These are phyloP conservation scores for Catunica adiposa DNA, from an alignment of 2,329 filamentous ascomycete species.

Conservation along the genomic window DNA sequence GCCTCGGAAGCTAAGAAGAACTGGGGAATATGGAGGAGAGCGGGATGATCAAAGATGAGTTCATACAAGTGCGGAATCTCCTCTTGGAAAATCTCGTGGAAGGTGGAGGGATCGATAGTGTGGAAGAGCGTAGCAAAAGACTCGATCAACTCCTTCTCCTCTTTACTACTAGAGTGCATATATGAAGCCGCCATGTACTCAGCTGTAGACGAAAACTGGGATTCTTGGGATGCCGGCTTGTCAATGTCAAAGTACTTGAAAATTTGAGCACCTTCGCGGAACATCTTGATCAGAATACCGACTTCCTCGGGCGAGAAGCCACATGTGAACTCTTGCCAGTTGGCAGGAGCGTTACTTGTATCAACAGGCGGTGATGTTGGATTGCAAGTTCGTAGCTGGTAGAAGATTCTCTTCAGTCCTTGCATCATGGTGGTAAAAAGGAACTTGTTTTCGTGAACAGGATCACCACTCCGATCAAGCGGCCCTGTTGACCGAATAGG, in stretches of 20 bases:
- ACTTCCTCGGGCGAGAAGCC: constrained; percentile 97
- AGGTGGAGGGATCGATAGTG: constrained; percentile 93
- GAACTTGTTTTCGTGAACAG: constrained; percentile 93
- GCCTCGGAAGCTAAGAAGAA: constrained; percentile 98
- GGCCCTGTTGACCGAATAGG: constrained; percentile 71
- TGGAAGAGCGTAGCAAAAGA: constrained; percentile 98
- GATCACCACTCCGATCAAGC: constrained; percentile 73
- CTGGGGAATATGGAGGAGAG: constrained; percentile 85
- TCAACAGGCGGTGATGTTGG: constrained; percentile 45
- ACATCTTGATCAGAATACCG: constrained; percentile 87
- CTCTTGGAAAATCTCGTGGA: constrained; percentile 95
- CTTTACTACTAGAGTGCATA: constrained; percentile 82
- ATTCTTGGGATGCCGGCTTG: constrained; percentile 32
- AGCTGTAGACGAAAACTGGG: constrained; percentile 42
- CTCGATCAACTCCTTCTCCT: constrained; percentile 93
- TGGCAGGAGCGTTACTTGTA: constrained; percentile 57
- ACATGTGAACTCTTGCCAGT: constrained; percentile 91
- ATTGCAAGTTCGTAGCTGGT: constrained; percentile 84
- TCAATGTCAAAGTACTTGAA: constrained; percentile 96
- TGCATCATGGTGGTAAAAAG: constrained; percentile 93
- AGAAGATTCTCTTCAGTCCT: constrained; percentile 78
- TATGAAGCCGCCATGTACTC: constrained; percentile 92
- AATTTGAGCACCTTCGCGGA: constrained; percentile 87
- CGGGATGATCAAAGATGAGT: constrained; percentile 94
- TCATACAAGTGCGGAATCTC: constrained; percentile 95